These are phyloP conservation scores for Trapa incisa DNA, from an alignment of 345 rosid species.

Conservation along the genomic window DNA sequence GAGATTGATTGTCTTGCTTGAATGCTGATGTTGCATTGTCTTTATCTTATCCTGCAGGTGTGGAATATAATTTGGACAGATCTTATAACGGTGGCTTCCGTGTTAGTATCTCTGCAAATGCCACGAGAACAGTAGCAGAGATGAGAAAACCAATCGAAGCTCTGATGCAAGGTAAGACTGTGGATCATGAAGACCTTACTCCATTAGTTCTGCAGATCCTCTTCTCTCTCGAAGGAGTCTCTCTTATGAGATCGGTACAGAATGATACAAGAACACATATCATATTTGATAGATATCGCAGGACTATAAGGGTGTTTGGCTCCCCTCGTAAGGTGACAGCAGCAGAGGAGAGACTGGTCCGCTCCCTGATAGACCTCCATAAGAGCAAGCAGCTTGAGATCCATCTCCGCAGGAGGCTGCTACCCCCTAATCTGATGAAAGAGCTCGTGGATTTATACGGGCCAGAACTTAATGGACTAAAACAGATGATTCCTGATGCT, in stretches of 20 bases:
- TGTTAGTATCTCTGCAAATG: slow-evolving; percentile 55
- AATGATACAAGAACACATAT: slow-evolving; percentile 48
- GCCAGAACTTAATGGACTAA: slow-evolving; percentile 59
- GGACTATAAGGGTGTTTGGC: slow-evolving; percentile 52
- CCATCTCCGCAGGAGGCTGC: slow-evolving; percentile 44
- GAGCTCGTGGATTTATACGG: slow-evolving; percentile 58
- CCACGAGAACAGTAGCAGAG: slow-evolving; percentile 69
- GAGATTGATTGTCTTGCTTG: background rate
- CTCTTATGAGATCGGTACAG: slow-evolving; percentile 46
- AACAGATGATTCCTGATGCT: slow-evolving; percentile 48
- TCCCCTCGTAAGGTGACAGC: slow-evolving; percentile 23
- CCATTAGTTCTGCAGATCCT: slow-evolving; percentile 44
- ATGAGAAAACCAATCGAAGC: slow-evolving; percentile 67
- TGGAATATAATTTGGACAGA: slow-evolving; percentile 27
- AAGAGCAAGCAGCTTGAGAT: slow-evolving; percentile 53
- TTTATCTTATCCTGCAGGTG: slow-evolving; percentile 27
- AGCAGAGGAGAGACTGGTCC: slow-evolving; percentile 47
- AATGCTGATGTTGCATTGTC: background rate
- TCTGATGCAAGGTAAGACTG: slow-evolving; percentile 54
- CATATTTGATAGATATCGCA: slow-evolving; percentile 40
- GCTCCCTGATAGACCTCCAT: slow-evolving; percentile 39
- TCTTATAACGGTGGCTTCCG: slow-evolving; percentile 47
- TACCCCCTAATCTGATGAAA: slow-evolving; percentile 67
- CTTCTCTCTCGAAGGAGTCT: slow-evolving; percentile 42
- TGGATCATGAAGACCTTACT: slow-evolving; percentile 44